Evolutionary conservation across 768 basidiomycete species (phyloP), one percentile per base, ranked within the genome.

Genomic region (Mycena belliarum): DNA sequence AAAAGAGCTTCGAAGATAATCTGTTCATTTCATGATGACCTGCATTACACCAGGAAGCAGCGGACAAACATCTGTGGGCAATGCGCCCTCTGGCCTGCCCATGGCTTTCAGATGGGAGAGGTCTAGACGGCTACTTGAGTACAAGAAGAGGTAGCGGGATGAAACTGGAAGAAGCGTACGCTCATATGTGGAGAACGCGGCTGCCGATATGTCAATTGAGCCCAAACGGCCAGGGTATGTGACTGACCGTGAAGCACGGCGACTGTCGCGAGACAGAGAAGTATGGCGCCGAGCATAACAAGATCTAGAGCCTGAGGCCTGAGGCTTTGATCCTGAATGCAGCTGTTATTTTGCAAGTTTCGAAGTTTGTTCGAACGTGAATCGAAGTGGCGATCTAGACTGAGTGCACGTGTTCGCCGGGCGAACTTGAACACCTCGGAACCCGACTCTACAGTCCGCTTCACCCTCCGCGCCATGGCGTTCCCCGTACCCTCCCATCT

Each of bases 121-220:
- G 69, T 93, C 91, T 93, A 42, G 40, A 23, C 52, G 57, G 25
- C 44, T n/a, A 55, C 44, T 51, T 53, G n/a, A 50, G 53, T 43
- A 46, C 42, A 33, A 32, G 25, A 23, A 26, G 26, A 44, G 20
- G 25, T 12, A 23, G 38, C 12, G 11, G 29, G 21, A 26, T 37
- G 20, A 28, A 41, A 10, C n/a, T n/a, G n/a, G n/a, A n/a, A n/a
- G n/a, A 18, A 10, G 76, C 88, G 68, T 52, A 87, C 91, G 83
- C 76, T 92, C 89, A 70, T 91, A 92, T 3, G 87, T 83, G 18
- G 91, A 91, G 70, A 84, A 92, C 20, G 89, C 87, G 43, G 89
- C 91, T 92, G 65, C 5, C 61, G 57, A 26, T 21, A 23, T 26
- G 32, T 38, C 26, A 63, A 63, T 37, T 44, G 26, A 59, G 40